Base-by-base conservation (phyloP, 345 rosid species). In the Punica granatum region DNA sequence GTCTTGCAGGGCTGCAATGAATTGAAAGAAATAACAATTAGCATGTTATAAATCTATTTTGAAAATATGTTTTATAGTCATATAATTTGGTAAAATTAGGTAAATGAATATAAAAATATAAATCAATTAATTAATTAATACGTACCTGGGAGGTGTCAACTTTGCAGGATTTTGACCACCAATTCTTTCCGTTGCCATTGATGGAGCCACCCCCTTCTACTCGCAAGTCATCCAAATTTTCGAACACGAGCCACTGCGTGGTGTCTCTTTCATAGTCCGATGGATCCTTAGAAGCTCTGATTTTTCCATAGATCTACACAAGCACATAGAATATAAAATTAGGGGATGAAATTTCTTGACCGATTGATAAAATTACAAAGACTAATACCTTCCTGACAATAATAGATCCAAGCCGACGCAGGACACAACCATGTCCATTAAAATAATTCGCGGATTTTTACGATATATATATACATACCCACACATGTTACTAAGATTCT, bases 91-190 rank as follows among this genome's bases (percentile, higher is more conserved):
- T 7, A n/a, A 4, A 6, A 31, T 60, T 26, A 16, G 10, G 1
- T 21, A 28, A 9, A 13, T 34, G 43, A 34, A 62, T 18, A 0
- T 62, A 21, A 13, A 62, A 6, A 34, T 1, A 41, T n/a, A 10
- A 60, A 31, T 10, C 14, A 63, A 51, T 53, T 61, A 11, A 13
- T 42, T 61, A 37, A 16, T 13, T 25, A 2, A 6, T 10, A 39
- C 75, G 28, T 82, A 92, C 98, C 49, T 82, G 76, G 35, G 59
- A 18, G 67, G 78, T 71, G 81, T 90, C 69, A 68, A 74, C 74
- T 80, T 93, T 93, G 85, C 98, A 93, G 37, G 98, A 93, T 1
- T 81, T 84, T 70, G 72, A 42, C 98, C 98, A 93, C 98, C 98
- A 90, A 6, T 65, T 77, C 18, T 73, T 21, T 8, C 98, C 98